A percentile compares a stretch with the other conserved stretches of the same genome.
Evolutionary conservation across 2,329 filamentous ascomycete species (phyloP).

Genomic region (Cercospora sp.): DNA sequence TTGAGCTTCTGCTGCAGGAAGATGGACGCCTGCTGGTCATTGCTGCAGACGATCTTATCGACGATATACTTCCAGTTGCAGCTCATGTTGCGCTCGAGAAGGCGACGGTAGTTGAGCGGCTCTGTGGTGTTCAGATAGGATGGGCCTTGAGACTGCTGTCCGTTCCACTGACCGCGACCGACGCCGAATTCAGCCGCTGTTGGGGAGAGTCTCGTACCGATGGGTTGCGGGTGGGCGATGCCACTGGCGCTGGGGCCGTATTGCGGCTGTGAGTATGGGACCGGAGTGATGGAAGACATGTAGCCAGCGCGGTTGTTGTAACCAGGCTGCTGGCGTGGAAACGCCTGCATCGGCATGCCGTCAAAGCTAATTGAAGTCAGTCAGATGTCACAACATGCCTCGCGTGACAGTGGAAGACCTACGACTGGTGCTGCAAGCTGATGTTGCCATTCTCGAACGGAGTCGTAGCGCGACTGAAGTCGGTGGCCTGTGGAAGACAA

Average conservation of each 20-base stretch:
- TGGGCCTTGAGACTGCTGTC: slow-evolving; percentile 36
- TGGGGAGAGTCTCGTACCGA: slow-evolving; percentile 48
- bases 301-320: slow-evolving; percentile 19
- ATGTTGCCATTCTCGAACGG: slow-evolving; percentile 25
- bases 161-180: slow-evolving; percentile 40
- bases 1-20: slow-evolving; percentile 99
- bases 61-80: slow-evolving; percentile 99
- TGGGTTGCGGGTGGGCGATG: slow-evolving; percentile 28
- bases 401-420: slow-evolving; percentile 7
- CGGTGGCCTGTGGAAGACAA: slow-evolving; percentile 14
- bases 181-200: slow-evolving; percentile 50
- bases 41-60: slow-evolving; percentile 98
- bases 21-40: slow-evolving; percentile 98
- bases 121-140: slow-evolving; percentile 79
- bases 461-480: slow-evolving; percentile 18
- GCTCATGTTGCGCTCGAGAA: slow-evolving; percentile 92
- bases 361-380: slow-evolving; percentile 24
- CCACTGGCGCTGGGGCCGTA: slow-evolving; percentile 22
- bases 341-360: slow-evolving; percentile 20
- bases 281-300: slow-evolving; percentile 35
- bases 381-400: neutral
- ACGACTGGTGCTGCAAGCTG: slow-evolving; percentile 25
- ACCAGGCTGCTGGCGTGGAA: slow-evolving; percentile 16
- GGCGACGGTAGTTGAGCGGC: slow-evolving; percentile 91
- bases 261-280: slow-evolving; percentile 28